phyloP scores from a whole-genome alignment of 257 asterid genomes.

The Solanum clarkiae region DNA sequence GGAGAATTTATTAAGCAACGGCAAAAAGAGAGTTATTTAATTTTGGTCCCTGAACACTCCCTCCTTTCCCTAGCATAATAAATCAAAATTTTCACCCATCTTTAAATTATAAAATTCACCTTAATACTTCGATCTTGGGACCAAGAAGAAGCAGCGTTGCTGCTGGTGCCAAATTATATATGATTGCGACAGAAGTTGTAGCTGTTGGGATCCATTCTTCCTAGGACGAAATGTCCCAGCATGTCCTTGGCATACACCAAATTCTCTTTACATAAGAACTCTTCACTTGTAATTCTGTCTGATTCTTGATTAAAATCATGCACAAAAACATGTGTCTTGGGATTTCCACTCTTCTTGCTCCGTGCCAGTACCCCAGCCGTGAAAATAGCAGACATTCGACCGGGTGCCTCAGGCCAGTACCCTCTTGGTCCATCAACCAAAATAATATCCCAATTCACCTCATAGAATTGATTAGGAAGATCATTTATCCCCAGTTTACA shows the following conservation, averaged over 20 bases:
- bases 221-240: slow-evolving; percentile 61
- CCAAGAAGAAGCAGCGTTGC: neutral
- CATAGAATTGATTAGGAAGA: slow-evolving; percentile 77
- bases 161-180: slow-evolving; percentile 6
- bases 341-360: slow-evolving; percentile 49
- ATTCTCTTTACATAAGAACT: slow-evolving; percentile 66
- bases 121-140: neutral
- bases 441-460: slow-evolving; percentile 77
- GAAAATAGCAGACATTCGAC: slow-evolving; percentile 77
- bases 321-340: slow-evolving; percentile 64
- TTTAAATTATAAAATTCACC: neutral
- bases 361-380: slow-evolving; percentile 80
- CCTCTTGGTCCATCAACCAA: slow-evolving; percentile 83
- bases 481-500: slow-evolving; percentile 75
- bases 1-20: neutral
- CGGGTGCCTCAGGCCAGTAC: slow-evolving; percentile 86
- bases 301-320: slow-evolving; percentile 57
- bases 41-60: neutral
- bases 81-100: neutral
- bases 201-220: slow-evolving; percentile 28
- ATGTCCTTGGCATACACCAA: slow-evolving; percentile 49
- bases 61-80: neutral
- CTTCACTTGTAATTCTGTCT: slow-evolving; percentile 54
- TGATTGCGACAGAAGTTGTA: slow-evolving; percentile 40
- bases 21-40: neutral